These are phyloP conservation scores for Sordaria brevicollis DNA, from an alignment of 495 filamentous ascomycete genomes.

Conservation along the genomic window DNA sequence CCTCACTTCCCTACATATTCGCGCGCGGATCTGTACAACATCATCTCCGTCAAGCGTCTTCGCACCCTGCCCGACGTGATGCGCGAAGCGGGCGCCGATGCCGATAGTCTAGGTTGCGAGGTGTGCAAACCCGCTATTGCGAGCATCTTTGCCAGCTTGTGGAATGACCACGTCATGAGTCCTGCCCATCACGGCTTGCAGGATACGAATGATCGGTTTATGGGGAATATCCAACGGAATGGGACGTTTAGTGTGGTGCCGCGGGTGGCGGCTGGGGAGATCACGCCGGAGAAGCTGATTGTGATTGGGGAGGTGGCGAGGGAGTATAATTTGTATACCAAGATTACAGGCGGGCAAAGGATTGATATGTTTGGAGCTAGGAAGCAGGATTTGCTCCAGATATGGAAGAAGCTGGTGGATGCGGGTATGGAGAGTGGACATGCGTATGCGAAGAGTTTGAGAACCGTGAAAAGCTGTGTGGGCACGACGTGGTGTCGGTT, in stretches of 20 bases:
- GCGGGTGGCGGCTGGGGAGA: constrained; percentile 77
- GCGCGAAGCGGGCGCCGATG: constrained; percentile 66
- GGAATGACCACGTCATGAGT: constrained; percentile 81
- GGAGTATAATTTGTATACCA: constrained; percentile 82
- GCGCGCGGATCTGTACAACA: constrained; percentile 82
- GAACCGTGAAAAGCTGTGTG: constrained; percentile 92
- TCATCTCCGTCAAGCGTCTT: constrained; percentile 73
- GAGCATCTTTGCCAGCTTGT: constrained; percentile 76
- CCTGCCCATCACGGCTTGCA: constrained; percentile 67
- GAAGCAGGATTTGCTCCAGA: constrained; percentile 83
- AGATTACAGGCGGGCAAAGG: constrained; percentile 90
- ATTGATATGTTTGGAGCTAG: constrained; percentile 94
- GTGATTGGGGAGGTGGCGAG: constrained; percentile 82
- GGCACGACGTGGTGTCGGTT: constrained; percentile 94
- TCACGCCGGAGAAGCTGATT: constrained; percentile 84
- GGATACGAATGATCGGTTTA: constrained; percentile 86
- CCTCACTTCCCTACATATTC: constrained; percentile 72
- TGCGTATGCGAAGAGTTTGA: constrained; percentile 85
- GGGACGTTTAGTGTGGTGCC: constrained; percentile 90
- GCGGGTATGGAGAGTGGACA: constrained; percentile 95
- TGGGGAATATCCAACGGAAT: constrained; percentile 93
- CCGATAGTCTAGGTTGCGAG: constrained; percentile 76
- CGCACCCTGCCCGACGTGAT: constrained; percentile 73
- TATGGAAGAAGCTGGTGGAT: constrained; percentile 77
- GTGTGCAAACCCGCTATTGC: constrained; percentile 81